Conservation (phyloP, 2,329 filamentous ascomycete species). For the Aspergillus jensenii region DNA sequence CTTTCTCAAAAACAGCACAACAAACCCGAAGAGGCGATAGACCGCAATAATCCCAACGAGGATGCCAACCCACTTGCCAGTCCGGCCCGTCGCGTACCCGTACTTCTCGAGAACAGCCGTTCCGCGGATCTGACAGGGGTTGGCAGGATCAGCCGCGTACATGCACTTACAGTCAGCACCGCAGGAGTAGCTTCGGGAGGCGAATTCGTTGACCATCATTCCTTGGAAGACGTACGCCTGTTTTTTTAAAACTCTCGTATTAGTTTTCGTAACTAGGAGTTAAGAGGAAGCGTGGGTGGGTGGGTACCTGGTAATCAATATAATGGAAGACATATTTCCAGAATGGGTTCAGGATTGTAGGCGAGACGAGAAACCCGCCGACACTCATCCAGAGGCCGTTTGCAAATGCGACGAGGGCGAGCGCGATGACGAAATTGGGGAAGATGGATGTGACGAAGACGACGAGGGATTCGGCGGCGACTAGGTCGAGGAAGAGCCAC, state of each 20-base stretch:
- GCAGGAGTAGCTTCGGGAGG: slow-evolving; percentile 63
- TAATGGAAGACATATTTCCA: slow-evolving; percentile 88
- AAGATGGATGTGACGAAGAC: slow-evolving; percentile 72
- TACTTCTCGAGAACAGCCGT: slow-evolving; percentile 69
- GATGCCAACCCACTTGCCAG: slow-evolving; percentile 72
- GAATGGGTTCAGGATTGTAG: slow-evolving; percentile 72
- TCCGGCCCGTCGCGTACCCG: slow-evolving; percentile 64
- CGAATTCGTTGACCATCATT: slow-evolving; percentile 92
- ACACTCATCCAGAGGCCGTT: slow-evolving; percentile 91
- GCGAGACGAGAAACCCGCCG: slow-evolving; percentile 75
- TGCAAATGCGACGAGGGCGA: slow-evolving; percentile 78
- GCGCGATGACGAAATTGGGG: slow-evolving; percentile 75
- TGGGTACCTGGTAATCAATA: slow-evolving; percentile 71
- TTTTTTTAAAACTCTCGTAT: neutral
- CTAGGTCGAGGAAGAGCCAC: slow-evolving; percentile 81
- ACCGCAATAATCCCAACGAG: slow-evolving; percentile 73
- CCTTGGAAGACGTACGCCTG: slow-evolving; percentile 78
- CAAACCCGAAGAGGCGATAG: slow-evolving; percentile 69
- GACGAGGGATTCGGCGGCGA: slow-evolving; percentile 80
- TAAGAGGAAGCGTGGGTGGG: neutral
- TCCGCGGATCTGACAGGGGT: slow-evolving; percentile 69
- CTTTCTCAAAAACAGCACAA: slow-evolving; percentile 48
- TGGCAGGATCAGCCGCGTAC: slow-evolving; percentile 63
- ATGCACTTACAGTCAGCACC: slow-evolving; percentile 64
- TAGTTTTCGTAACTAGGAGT: neutral